Base-by-base conservation (phyloP, 1,139 yeast species). In the Zygosaccharomyces pseudobailii region DNA sequence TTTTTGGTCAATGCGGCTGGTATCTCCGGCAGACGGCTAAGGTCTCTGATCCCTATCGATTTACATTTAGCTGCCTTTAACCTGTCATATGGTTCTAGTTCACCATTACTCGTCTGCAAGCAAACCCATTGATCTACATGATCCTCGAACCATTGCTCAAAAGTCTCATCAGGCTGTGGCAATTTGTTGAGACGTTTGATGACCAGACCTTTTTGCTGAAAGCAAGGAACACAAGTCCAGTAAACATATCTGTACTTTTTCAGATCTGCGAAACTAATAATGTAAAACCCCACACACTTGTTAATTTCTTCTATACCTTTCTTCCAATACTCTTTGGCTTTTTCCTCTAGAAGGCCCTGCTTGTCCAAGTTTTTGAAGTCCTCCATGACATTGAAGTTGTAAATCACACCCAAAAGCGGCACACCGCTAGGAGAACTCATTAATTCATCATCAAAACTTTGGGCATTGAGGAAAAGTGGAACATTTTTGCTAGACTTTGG, bases 231-330 rank as follows among this genome's bases (percentile, higher is more conserved):
- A 5, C 90, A 87, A 56, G 87, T 76, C 98, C 98, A 92, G 66
- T 90, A 90, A 59, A 79, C 85, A 62, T 86, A 92, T 58, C 78
- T 82, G 70, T 86, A 89, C 67, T 86, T 87, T 66, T 92, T 92
- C 63, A 92, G 74, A 65, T 94, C 98, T 3, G 95, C 84, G 68
- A 81, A 92, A 36, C 89, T 74, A 35, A 90, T 70, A 1, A 90
- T 61, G 28, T 73, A 73, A 58, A 89, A 87, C 30, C 52, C 49
- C 20, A 59, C 54, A 33, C 56, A 46, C 1, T 50, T 36, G 40
- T 63, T 58, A 5, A 62, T 60, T 42, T 58, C 51, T 9, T 36
- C 22, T 17, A 48, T 9, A 17, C 60, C 58, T 6, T 40, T 34
- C 0, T 61, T 52, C 43, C 58, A 58, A 0, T 57, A 69, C 49